Conservation (phyloP, 169 alveolate species). For the Cyclospora cayetanensis region DNA sequence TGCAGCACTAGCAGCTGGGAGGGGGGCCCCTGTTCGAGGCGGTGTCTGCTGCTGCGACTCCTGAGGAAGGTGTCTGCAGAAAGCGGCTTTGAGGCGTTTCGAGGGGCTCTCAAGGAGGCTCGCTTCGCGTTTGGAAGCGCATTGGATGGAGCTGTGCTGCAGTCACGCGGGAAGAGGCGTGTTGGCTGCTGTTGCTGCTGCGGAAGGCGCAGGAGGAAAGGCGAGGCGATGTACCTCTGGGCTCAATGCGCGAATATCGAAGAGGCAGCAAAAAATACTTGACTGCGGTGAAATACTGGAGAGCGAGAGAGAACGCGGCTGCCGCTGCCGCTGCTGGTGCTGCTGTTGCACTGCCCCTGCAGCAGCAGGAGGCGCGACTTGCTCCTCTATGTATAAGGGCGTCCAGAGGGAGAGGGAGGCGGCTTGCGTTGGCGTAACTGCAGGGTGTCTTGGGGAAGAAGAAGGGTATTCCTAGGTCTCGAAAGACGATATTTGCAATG, state of each 20-base stretch:
- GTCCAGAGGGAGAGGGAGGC: too few relatives aligned
- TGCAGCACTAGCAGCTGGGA: not conserved
- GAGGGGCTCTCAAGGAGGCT: not conserved
- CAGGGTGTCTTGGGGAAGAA: too few relatives aligned
- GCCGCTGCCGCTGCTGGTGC: slow-evolving; percentile 44
- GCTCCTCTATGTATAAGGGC: too few relatives aligned
- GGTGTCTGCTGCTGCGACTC: slow-evolving; percentile 24
- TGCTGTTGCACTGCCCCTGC: slow-evolving; percentile 58
- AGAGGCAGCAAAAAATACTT: too few relatives aligned
- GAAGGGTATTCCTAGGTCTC: not conserved
- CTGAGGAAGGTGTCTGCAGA: not conserved
- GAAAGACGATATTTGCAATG: not conserved
- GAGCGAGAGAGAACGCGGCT: too few relatives aligned
- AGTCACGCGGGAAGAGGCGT: too few relatives aligned
- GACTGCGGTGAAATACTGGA: too few relatives aligned
- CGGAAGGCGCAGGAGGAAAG: slow-evolving; percentile 20
- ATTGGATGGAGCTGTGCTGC: slow-evolving; percentile 4
- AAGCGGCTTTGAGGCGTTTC: not conserved
- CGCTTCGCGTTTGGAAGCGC: not conserved
- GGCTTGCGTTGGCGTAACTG: too few relatives aligned
- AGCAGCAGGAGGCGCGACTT: slow-evolving; percentile 67
- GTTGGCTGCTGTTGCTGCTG: slow-evolving; percentile 26
- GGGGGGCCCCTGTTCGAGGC: slow-evolving; percentile 47
- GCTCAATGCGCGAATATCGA: too few relatives aligned
- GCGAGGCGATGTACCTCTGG: too few relatives aligned